These are phyloP conservation scores for Acanthamoeba lenticulata DNA, from an alignment of 208 protist species.

Conservation along the genomic window DNA sequence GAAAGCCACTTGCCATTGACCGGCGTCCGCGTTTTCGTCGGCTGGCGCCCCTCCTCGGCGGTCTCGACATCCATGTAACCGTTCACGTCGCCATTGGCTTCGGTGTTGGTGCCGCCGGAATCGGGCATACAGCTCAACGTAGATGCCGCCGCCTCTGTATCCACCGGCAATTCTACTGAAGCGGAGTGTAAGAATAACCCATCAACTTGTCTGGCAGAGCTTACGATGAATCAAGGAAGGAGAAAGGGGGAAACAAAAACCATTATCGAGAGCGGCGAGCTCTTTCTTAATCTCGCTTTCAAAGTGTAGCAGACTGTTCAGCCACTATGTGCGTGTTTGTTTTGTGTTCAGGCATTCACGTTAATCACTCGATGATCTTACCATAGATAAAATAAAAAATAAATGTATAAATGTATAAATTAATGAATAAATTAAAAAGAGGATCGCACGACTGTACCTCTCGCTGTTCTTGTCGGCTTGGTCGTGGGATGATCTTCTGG, in stretches of 20 bases:
- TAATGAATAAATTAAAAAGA: background rate
- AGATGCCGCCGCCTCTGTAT: background rate
- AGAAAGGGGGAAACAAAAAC: background rate
- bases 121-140: background rate
- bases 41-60: background rate
- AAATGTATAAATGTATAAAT: no score
- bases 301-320: background rate
- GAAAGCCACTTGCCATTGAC: background rate
- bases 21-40: background rate
- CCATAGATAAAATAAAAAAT: no score
- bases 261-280: background rate
- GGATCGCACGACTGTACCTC: background rate
- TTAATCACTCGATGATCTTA: no score
- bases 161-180: background rate
- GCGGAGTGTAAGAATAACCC: background rate
- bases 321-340: background rate
- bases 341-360: no score
- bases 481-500: background rate
- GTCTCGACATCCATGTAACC: background rate
- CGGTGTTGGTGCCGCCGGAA: background rate
- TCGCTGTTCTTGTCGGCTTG: background rate
- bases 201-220: background rate
- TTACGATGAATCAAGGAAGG: no score
- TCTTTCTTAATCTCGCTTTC: background rate
- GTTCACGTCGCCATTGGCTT: background rate